phyloP scores from a whole-genome alignment of 1,139 yeast genomes.

The Geotrichum fermentans region DNA sequence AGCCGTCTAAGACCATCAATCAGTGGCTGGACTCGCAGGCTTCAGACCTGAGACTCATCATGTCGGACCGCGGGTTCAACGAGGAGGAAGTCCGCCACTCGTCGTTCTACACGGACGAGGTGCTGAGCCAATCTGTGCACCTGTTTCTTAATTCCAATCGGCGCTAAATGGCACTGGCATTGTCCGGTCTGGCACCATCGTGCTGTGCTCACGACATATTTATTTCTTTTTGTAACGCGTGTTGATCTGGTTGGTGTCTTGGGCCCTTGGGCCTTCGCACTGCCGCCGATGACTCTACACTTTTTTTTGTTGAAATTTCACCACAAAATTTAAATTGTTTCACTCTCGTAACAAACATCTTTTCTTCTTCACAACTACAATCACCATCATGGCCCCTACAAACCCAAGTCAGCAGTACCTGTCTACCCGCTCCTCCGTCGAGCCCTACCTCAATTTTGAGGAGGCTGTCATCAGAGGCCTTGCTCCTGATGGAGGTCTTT shows the following conservation, averaged over 20 bases:
- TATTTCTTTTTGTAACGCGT: too few species aligned
- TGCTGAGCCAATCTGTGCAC: slow-evolving; percentile 71
- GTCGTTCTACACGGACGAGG: slow-evolving; percentile 70
- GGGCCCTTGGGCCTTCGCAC: too few species aligned
- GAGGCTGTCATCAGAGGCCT: slow-evolving; percentile 90
- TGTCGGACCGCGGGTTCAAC: slow-evolving; percentile 84
- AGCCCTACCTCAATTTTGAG: slow-evolving; percentile 67
- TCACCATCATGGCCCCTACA: slow-evolving; percentile 10
- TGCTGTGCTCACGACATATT: too few species aligned
- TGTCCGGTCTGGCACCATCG: too few species aligned
- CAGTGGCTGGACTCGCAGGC: slow-evolving; percentile 72
- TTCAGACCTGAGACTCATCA: slow-evolving; percentile 66
- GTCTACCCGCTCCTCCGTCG: slow-evolving; percentile 71
- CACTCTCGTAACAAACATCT: not conserved
- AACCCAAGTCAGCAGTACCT: slow-evolving; percentile 48
- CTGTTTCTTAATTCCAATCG: slow-evolving; percentile 48
- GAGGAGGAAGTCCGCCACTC: slow-evolving; percentile 86
- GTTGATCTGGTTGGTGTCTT: too few species aligned
- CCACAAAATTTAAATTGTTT: not conserved
- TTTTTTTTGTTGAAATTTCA: not conserved
- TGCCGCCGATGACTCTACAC: too few species aligned
- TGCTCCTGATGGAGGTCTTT: slow-evolving; percentile 94
- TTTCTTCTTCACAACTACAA: not conserved
- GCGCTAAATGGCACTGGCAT: not conserved
- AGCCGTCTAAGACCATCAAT: slow-evolving; percentile 72